Evolutionary conservation across 345 rosid species (phyloP).

Genomic region (Brassica cretica): DNA sequence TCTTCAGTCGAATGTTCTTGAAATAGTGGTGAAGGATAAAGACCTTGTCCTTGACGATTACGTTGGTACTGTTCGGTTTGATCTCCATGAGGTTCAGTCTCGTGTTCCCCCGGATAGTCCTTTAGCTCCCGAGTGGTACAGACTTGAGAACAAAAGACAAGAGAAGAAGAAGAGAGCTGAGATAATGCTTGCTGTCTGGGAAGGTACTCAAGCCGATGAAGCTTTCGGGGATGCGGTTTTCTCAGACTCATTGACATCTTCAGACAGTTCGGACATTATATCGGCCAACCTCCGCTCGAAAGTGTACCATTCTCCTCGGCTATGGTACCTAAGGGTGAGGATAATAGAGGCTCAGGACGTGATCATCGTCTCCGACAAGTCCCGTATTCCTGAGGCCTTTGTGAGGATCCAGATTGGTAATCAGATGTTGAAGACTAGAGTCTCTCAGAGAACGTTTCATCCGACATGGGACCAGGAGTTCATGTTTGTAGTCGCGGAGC

Average conservation of each 20-base stretch:
- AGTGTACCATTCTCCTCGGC: slow-evolving; percentile 90
- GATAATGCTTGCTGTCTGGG: slow-evolving; percentile 98
- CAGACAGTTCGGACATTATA: slow-evolving; percentile 48
- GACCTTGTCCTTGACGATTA: slow-evolving; percentile 72
- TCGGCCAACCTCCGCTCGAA: slow-evolving; percentile 72
- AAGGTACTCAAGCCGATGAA: slow-evolving; percentile 96
- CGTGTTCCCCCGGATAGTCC: slow-evolving; percentile 95
- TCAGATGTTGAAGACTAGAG: slow-evolving; percentile 58
- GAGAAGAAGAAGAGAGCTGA: slow-evolving; percentile 60
- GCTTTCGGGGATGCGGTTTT: slow-evolving; percentile 85
- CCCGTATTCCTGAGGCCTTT: slow-evolving; percentile 61
- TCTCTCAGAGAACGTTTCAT: slow-evolving; percentile 50
- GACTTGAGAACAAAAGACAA: slow-evolving; percentile 59
- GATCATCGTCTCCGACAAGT: slow-evolving; percentile 52
- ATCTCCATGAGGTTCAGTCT: slow-evolving; percentile 65
- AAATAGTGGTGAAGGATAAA: slow-evolving; percentile 82
- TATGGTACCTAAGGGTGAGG: slow-evolving; percentile 83
- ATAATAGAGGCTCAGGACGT: slow-evolving; percentile 92
- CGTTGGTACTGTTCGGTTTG: slow-evolving; percentile 65
- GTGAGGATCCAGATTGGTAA: slow-evolving; percentile 73
- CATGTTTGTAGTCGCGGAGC: slow-evolving; percentile 78
- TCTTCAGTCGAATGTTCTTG: slow-evolving; percentile 61
- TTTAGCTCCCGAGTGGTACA: slow-evolving; percentile 94
- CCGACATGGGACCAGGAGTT: slow-evolving; percentile 85
- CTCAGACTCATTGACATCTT: slow-evolving; percentile 61